Percentiles rank a stretch among this genome's conserved stretches.
These are phyloP conservation scores for Solanum clarkiae DNA, from an alignment of 257 asterid genomes.

Conservation along the genomic window DNA sequence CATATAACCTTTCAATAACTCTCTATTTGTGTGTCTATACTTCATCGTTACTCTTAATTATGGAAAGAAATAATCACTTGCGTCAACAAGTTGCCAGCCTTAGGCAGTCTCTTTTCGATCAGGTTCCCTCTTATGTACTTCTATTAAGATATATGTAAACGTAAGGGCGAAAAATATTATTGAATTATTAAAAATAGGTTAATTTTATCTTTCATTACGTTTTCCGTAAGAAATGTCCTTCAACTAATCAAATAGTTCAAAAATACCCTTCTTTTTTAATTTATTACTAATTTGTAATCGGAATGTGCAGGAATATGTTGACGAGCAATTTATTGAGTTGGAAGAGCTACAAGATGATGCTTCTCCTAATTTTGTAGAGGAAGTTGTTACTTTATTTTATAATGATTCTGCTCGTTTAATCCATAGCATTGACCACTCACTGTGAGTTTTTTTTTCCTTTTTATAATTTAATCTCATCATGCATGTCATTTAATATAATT, in stretches of 20 bases:
- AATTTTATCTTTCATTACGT: neutral
- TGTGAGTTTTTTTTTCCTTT: constrained; percentile 24
- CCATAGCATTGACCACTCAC: constrained; percentile 44
- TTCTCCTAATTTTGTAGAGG: constrained; percentile 71
- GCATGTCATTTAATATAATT: neutral
- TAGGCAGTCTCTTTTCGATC: constrained; percentile 54
- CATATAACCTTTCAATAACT: neutral
- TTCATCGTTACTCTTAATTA: neutral
- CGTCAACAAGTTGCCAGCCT: constrained; percentile 45
- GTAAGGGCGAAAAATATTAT: neutral
- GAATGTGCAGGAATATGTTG: constrained; percentile 50
- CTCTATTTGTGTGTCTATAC: neutral
- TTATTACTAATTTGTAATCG: no score
- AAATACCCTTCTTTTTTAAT: no score
- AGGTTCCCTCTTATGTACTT: constrained; percentile 14
- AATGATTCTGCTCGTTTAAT: constrained; percentile 46
- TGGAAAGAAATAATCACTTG: constrained; percentile 17
- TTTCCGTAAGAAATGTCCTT: no score
- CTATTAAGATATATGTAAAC: neutral
- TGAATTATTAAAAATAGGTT: no score
- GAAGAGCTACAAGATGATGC: constrained; percentile 75
- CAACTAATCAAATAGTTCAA: neutral
- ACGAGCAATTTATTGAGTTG: constrained; percentile 56
- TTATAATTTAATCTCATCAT: neutral
- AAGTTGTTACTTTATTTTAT: constrained; percentile 58